These are phyloP conservation scores for Pyrenophora graminea DNA, from an alignment of 2,329 filamentous ascomycete species.

Conservation along the genomic window DNA sequence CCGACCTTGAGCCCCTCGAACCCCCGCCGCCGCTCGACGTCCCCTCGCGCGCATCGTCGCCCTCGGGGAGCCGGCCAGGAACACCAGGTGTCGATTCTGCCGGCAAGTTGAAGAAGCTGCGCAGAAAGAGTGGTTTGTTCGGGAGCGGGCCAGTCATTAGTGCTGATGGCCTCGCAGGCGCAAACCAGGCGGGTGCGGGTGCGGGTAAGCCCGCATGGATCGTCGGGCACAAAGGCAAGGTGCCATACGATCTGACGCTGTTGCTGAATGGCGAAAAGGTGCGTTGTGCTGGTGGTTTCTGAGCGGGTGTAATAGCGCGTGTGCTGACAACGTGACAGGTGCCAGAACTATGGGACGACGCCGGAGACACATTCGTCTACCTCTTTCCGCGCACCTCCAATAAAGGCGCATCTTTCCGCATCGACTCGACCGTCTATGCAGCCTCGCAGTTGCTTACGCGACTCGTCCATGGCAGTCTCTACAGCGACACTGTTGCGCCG, in stretches of 20 bases:
- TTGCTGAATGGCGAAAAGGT: constrained; percentile 59
- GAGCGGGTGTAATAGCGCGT: neutral
- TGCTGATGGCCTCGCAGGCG: constrained; percentile 18
- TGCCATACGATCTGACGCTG: constrained; percentile 59
- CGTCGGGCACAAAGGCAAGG: constrained; percentile 60
- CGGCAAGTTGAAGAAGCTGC: constrained; percentile 37
- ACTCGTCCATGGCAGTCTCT: constrained; percentile 60
- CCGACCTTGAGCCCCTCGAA: constrained; percentile 32
- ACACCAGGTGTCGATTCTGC: constrained; percentile 24
- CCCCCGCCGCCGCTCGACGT: constrained; percentile 34
- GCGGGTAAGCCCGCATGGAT: constrained; percentile 58
- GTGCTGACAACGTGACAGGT: constrained; percentile 47
- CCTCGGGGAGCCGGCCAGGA: constrained; percentile 31
- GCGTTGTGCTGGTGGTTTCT: constrained; percentile 10
- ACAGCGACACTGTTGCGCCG: constrained; percentile 39
- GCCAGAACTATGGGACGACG: constrained; percentile 64
- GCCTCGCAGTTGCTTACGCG: constrained; percentile 61
- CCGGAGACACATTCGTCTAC: constrained; percentile 66
- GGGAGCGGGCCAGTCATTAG: constrained; percentile 29
- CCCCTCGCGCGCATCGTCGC: constrained; percentile 35
- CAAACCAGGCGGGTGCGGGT: constrained; percentile 8
- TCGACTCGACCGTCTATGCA: constrained; percentile 63
- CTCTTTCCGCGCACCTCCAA: constrained; percentile 62
- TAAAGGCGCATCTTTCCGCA: constrained; percentile 63
- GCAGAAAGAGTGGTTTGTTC: constrained; percentile 44